Percentiles rank a stretch among this genome's conserved stretches.
These are phyloP conservation scores for Kwoniella pini DNA, from an alignment of 768 basidiomycete genomes.

Conservation along the genomic window DNA sequence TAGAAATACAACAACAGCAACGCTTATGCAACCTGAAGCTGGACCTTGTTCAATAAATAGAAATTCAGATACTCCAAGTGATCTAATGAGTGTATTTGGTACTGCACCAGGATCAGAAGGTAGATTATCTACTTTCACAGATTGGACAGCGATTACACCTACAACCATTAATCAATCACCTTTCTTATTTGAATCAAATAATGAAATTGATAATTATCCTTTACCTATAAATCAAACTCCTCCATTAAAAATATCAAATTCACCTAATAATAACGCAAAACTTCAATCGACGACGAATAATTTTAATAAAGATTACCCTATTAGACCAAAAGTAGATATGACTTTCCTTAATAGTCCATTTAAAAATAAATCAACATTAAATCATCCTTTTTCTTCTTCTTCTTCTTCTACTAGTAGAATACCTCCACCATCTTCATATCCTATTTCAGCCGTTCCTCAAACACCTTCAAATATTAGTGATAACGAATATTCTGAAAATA, in stretches of 20 bases:
- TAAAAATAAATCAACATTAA: neutral
- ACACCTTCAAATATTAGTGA: too few species aligned
- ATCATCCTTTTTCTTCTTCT: constrained; percentile 1
- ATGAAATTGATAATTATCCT: constrained; percentile 4
- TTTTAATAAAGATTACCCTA: neutral
- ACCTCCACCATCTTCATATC: constrained; percentile 2
- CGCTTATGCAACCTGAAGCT: neutral
- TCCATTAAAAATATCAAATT: neutral
- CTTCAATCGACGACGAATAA: too few species aligned
- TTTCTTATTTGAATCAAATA: neutral
- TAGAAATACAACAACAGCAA: neutral
- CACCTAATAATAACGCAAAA: too few species aligned
- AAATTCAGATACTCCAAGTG: constrained; percentile 5
- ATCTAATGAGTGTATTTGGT: constrained; percentile 14
- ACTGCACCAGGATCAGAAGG: constrained; percentile 12
- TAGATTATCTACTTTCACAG: constrained; percentile 13
- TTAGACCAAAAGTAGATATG: constrained; percentile 13
- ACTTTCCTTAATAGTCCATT: constrained; percentile 8
- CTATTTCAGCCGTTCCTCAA: neutral
- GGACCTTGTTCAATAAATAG: neutral
- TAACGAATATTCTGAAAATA: neutral
- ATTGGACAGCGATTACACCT: constrained; percentile 6
- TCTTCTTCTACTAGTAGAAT: neutral
- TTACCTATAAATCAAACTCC: neutral
- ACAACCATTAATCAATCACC: neutral